Base-by-base conservation (phyloP, 176 grass and related monocot genomes). In the Hordeum marinum region DNA sequence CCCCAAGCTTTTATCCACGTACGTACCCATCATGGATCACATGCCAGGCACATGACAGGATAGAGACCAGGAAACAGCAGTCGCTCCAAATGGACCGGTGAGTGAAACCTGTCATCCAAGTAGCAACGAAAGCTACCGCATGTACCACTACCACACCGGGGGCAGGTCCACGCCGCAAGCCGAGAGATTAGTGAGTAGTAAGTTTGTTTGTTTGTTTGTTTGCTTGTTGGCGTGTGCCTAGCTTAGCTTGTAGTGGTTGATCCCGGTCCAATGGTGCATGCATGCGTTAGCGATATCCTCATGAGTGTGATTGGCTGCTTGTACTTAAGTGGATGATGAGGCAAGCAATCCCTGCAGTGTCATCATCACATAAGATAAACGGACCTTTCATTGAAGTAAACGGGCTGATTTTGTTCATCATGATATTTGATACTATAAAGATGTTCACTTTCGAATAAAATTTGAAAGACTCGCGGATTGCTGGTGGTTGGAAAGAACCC, bases 41-140 rank as follows among this genome's bases (percentile, higher is more conserved):
- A 68, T 86, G 84, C 10, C 72, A 5, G 57, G 34, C 84, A 90
- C 84, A 87, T 87, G 89, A 65, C 36, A 66, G 5, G 89, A 86
- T 15, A 83, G 26, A 59, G 79, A 27, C 40, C 11, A 50, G 20
- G 65, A 73, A 83, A 66, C 84, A 86, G 11, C 35, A 79, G 66
- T 65, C 73, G 43, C 84, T 83, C 64, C 42, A 90, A 67, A 83
- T 59, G 84, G 80, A 43, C 43, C 32, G 32, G 72, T 65, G 79
- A 86, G 73, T 86, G 79, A 74, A 90, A 27, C 79, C n/a, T 78
- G 41, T 83, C 84, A 78, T 79, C 46, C 55, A 77, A 82, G 41
- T 14, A 63, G 62, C 29, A 72, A 14, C 41, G 79, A 83, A 74
- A 86, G 80, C 73, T 86, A 86, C 48, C 52, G 35, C 26, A 72